A percentile compares a stretch with the other conserved stretches of the same genome.
These are phyloP conservation scores for Kwoniella newhampshirensis DNA, from an alignment of 768 basidiomycete genomes.

Conservation along the genomic window DNA sequence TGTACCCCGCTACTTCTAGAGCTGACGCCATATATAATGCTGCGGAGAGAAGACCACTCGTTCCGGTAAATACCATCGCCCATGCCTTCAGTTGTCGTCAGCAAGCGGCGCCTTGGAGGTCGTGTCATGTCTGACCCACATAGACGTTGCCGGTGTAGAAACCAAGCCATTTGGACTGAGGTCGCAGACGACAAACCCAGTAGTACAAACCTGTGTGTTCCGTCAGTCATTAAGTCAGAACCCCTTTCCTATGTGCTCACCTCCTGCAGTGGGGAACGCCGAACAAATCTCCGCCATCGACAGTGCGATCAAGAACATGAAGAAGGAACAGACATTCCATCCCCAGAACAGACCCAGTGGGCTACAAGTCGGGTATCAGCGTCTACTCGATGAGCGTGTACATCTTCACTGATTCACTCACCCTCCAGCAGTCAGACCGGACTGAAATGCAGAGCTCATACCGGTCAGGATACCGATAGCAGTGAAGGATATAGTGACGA, in stretches of 20 bases:
- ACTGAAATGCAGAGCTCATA: constrained; percentile 1
- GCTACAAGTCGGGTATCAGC: background rate
- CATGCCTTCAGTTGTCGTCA: background rate
- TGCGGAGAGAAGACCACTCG: background rate
- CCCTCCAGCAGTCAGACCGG: background rate
- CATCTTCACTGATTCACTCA: background rate
- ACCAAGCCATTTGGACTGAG: background rate
- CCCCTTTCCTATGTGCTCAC: background rate
- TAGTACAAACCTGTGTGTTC: background rate
- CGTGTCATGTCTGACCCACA: background rate
- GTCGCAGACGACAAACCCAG: constrained; percentile 2
- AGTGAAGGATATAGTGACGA: background rate
- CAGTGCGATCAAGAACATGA: constrained; percentile 2
- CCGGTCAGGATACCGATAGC: constrained; percentile 1
- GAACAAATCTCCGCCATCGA: constrained; percentile 4
- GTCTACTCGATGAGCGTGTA: background rate
- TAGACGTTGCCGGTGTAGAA: constrained; percentile 2
- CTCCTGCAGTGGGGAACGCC: constrained; percentile 1
- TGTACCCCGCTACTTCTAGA: background rate
- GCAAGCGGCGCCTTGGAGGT: background rate
- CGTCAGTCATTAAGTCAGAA: too few relatives aligned
- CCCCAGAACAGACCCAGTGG: background rate
- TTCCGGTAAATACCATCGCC: constrained; percentile 2
- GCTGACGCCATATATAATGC: constrained; percentile 2
- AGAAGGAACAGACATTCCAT: constrained; percentile 5